Conservation (phyloP, 306 rosid genomes). For the Rosa persica region DNA sequence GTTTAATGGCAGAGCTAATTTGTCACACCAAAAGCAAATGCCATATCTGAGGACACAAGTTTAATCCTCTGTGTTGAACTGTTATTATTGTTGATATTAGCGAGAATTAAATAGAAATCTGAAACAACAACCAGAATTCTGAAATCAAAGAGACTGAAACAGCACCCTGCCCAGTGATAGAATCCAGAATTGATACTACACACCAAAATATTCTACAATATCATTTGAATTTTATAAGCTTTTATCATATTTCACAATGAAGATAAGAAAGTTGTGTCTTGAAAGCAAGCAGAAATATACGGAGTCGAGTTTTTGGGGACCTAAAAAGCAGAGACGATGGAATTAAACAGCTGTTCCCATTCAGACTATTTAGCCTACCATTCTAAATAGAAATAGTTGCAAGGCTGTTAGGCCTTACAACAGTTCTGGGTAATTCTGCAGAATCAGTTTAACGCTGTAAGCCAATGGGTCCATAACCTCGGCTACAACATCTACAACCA, state of each 20-base stretch:
- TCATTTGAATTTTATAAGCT: background rate
- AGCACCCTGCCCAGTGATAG: background rate
- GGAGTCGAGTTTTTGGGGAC: background rate
- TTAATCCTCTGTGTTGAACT: background rate
- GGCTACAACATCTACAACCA: conserved; percentile 17
- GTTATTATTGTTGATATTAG: background rate
- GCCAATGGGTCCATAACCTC: background rate
- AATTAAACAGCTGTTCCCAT: background rate
- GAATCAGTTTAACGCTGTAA: background rate
- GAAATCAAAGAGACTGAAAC: background rate
- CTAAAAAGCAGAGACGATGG: background rate
- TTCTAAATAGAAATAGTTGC: background rate
- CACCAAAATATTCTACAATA: background rate
- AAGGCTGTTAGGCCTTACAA: background rate
- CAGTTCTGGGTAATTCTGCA: conserved; percentile 3
- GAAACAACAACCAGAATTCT: background rate
- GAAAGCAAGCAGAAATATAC: background rate
- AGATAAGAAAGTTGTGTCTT: background rate
- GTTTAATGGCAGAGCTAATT: background rate
- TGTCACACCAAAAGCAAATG: conserved; percentile 2
- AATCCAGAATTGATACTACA: background rate
- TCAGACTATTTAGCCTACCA: background rate
- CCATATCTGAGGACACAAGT: background rate
- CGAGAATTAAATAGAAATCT: background rate
- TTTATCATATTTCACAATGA: background rate